Conservation (phyloP, 306 rosid species). For the Gynostemma pentaphyllum region DNA sequence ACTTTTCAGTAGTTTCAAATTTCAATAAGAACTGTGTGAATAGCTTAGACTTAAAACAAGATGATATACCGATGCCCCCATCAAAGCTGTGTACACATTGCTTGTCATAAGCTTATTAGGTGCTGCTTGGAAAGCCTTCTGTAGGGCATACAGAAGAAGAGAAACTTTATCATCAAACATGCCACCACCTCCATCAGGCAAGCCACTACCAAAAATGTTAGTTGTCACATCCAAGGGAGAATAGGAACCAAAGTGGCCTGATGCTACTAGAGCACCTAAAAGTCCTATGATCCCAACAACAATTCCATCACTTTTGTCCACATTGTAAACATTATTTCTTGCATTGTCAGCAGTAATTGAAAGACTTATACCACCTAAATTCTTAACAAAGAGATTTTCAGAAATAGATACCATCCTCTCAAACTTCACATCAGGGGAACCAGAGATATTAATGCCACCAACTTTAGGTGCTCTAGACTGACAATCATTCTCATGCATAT, state of each 20-base stretch:
- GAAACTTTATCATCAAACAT: conserved; percentile 95
- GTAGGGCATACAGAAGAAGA: conserved; percentile 80
- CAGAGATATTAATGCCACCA: conserved; percentile 19
- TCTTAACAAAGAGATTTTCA: conserved; percentile 38
- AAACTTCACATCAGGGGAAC: conserved; percentile 29
- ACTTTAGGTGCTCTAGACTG: conserved; percentile 35
- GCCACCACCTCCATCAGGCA: conserved; percentile 62
- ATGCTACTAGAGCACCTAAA: conserved; percentile 77
- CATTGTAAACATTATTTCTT: conserved; percentile 86
- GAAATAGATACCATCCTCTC: conserved; percentile 46
- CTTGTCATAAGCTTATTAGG: conserved; percentile 79
- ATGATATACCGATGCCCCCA: conserved; percentile 87
- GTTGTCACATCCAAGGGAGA: conserved; percentile 42
- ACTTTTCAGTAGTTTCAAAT: neutral
- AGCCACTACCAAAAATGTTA: conserved; percentile 57
- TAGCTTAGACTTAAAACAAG: conserved; percentile 2
- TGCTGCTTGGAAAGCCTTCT: conserved; percentile 88
- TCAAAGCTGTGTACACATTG: conserved; percentile 65
- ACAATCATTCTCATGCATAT: conserved; percentile 30
- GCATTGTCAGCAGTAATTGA: conserved; percentile 92
- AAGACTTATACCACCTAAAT: conserved; percentile 89
- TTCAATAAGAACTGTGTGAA: neutral
- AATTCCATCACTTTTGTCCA: conserved; percentile 80
- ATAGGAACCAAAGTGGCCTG: conserved; percentile 59
- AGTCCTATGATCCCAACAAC: conserved; percentile 75